These are phyloP conservation scores for Pichia sporocuriosa DNA, from an alignment of 805 yeast genomes.

Conservation along the genomic window DNA sequence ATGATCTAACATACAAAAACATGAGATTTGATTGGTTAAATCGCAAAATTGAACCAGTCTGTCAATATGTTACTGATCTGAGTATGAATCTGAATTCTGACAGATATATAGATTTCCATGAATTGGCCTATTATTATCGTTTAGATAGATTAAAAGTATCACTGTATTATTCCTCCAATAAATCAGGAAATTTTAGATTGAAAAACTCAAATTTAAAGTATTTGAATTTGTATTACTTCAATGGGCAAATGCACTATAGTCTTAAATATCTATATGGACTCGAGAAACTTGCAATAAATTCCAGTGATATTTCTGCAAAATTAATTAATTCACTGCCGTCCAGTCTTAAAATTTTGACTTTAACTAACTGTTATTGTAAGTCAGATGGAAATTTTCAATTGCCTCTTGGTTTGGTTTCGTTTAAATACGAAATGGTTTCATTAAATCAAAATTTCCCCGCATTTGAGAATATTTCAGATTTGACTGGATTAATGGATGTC, in stretches of 20 bases:
- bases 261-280: background rate
- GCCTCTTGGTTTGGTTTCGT: background rate
- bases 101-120: background rate
- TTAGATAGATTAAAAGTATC: constrained; percentile 5
- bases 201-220: background rate
- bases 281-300: background rate
- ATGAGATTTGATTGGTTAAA: constrained; percentile 9
- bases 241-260: constrained; percentile 3
- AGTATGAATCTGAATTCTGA: constrained; percentile 5
- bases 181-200: constrained; percentile 4
- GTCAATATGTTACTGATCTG: constrained; percentile 3
- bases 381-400: background rate
- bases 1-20: constrained; percentile 6
- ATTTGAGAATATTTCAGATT: background rate
- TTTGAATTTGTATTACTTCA: constrained; percentile 4
- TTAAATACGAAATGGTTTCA: constrained; percentile 2
- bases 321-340: background rate
- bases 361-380: constrained; percentile 4
- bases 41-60: background rate
- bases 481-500: background rate
- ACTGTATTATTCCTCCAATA: constrained; percentile 1
- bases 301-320: constrained; percentile 4
- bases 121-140: background rate
- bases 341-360: background rate
- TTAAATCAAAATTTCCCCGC: constrained; percentile 3